phyloP scores from a whole-genome alignment of 2,329 filamentous ascomycete species.

The Dactylellina leptospora region DNA sequence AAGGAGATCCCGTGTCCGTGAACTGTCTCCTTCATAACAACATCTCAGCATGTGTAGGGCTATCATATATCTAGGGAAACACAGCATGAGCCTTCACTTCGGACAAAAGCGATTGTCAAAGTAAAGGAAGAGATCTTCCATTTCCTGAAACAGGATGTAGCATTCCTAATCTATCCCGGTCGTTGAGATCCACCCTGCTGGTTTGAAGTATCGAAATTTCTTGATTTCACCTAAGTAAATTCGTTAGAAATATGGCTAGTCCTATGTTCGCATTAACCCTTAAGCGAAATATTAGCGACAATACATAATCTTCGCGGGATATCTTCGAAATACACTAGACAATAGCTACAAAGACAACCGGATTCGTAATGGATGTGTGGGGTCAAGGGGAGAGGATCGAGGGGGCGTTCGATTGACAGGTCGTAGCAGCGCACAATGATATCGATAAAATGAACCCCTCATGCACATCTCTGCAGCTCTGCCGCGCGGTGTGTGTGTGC shows the following conservation, averaged over 20 bases:
- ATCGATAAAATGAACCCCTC: conserved; percentile 6
- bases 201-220: not conserved
- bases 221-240: not conserved
- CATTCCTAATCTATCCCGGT: no score
- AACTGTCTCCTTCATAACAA: no score
- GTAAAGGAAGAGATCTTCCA: no score
- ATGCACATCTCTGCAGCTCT: not conserved
- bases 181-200: not conserved
- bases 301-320: not conserved
- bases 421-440: not conserved
- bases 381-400: not conserved
- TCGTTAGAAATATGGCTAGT: not conserved
- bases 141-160: no score
- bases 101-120: no score
- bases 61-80: no score
- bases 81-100: no score
- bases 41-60: no score
- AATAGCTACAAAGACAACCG: not conserved
- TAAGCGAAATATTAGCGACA: conserved; percentile 16
- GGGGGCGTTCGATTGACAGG: conserved; percentile 11
- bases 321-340: not conserved
- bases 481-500: not conserved
- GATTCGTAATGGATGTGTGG: not conserved
- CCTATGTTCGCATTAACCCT: not conserved
- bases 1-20: no score